Base-by-base conservation (phyloP, 768 basidiomycete species). In the Tremella mesenterica region DNA sequence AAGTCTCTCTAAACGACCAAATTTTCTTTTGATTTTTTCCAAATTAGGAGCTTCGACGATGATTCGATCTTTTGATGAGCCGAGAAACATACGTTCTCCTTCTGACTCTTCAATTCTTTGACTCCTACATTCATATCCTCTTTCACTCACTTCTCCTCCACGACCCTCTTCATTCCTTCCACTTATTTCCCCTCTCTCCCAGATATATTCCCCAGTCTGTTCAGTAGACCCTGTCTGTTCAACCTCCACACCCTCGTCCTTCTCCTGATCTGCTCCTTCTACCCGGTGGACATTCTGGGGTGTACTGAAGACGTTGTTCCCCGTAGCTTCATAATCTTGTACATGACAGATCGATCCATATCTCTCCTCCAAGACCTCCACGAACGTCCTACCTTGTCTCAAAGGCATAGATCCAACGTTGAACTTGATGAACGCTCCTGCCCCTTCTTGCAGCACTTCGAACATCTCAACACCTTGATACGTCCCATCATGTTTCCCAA, bases 401-500 rank as follows among this genome's bases (percentile, higher is more conserved):
- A 48, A 31, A n/a, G 38, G 38, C 38, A n/a, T 5, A 14, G 29
- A 10, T 23, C 38, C 48, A 8, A 20, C 39, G n/a, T 46, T 39
- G n/a, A 26, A 53, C 44, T 65, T 67, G 26, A 71, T 20, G 44
- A 71, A 71, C 30, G 61, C 59, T 9, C 57, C 70, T 29, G 67
- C 56, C 10, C 64, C 69, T 20, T 60, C 33, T 48, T 60, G 53
- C 14, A 54, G 36, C 10, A 53, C 51, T 41, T 75, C 65, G 71
- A 96, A 97, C 73, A 93, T 91, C 34, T 77, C 78, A 57, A 77
- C 80, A 44, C 82, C 85, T 59, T 88, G 82, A 67, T 88, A 86
- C 59, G 77, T 69, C 5, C 93, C 93, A 61, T 85, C 81, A 70
- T 96, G 91, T 71, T 86, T 92, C 25, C 93, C 93, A 52, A 90